A percentile compares a stretch with the other conserved stretches of the same genome.
These are phyloP conservation scores for Ustilago nuda DNA, from an alignment of 1,284 basidiomycete genomes.

Conservation along the genomic window DNA sequence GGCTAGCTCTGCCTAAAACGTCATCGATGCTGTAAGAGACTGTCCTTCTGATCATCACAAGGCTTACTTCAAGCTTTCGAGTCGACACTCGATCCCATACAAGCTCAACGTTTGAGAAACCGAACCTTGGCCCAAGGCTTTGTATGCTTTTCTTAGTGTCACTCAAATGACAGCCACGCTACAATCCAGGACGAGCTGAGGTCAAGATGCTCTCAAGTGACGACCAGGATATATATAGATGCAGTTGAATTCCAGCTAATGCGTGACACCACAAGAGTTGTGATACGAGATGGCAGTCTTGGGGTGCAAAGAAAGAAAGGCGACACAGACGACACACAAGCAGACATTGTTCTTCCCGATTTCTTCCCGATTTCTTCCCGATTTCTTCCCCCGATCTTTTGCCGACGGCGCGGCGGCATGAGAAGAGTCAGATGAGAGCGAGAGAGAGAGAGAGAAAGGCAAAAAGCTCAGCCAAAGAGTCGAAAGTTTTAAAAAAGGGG, in stretches of 20 bases:
- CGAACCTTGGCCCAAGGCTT: not conserved
- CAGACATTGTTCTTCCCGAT: not conserved
- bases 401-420: not conserved
- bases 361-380: not conserved
- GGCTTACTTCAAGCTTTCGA: not conserved
- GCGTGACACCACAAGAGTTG: too few relatives aligned
- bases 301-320: not conserved
- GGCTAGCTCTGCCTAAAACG: not conserved
- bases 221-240: too few relatives aligned
- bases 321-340: not conserved
- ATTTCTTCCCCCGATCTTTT: slow-evolving; percentile 6
- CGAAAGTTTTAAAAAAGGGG: not conserved
- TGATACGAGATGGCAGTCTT: not conserved
- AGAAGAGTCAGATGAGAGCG: not conserved
- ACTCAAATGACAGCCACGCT: not conserved
- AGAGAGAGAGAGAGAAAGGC: not conserved
- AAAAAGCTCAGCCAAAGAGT: not conserved
- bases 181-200: not conserved
- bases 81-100: slow-evolving; percentile 1
- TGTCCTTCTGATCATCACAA: not conserved
- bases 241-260: too few relatives aligned
- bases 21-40: not conserved
- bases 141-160: not conserved
- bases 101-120: slow-evolving; percentile 5
- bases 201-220: too few relatives aligned